Conservation (phyloP, 768 basidiomycete genomes). For the Rhizopogon sp. region DNA sequence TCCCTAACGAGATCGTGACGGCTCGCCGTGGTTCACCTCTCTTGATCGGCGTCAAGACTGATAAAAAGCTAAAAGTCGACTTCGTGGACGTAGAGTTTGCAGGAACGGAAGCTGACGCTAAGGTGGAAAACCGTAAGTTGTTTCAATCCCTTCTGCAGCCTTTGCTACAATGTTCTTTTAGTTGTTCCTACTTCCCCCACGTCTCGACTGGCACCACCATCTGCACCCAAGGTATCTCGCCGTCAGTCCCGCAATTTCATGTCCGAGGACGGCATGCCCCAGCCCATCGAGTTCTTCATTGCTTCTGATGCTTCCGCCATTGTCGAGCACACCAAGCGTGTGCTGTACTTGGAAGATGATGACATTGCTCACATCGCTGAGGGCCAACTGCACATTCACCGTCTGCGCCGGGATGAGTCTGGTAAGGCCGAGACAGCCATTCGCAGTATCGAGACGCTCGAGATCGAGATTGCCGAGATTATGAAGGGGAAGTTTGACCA, state of each 20-base stretch:
- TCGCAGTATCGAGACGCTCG: slow-evolving; percentile 95
- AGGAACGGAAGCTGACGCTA: slow-evolving; percentile 57
- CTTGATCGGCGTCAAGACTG: slow-evolving; percentile 97
- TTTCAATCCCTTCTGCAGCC: neutral
- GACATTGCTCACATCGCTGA: slow-evolving; percentile 98
- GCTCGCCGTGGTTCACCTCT: slow-evolving; percentile 97
- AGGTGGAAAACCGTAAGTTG: slow-evolving; percentile 39
- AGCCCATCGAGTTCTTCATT: slow-evolving; percentile 99
- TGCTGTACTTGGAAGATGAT: slow-evolving; percentile 97
- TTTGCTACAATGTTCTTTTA: slow-evolving; percentile 7
- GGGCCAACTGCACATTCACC: slow-evolving; percentile 98
- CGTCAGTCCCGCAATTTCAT: slow-evolving; percentile 98
- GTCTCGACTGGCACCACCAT: slow-evolving; percentile 64
- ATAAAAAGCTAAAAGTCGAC: slow-evolving; percentile 99
- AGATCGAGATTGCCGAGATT: slow-evolving; percentile 98
- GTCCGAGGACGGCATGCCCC: slow-evolving; percentile 96
- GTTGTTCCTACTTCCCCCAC: slow-evolving; percentile 50
- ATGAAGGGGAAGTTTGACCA: slow-evolving; percentile 99
- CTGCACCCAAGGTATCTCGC: slow-evolving; percentile 74
- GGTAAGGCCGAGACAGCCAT: slow-evolving; percentile 60
- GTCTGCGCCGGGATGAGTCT: slow-evolving; percentile 84
- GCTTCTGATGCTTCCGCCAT: slow-evolving; percentile 96
- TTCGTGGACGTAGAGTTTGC: slow-evolving; percentile 98
- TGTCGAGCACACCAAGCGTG: slow-evolving; percentile 98
- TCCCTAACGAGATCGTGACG: slow-evolving; percentile 92